A percentile compares a stretch with the other conserved stretches of the same genome.
Conservation (phyloP, 495 filamentous ascomycete genomes). For the Tuber melanosporum region DNA sequence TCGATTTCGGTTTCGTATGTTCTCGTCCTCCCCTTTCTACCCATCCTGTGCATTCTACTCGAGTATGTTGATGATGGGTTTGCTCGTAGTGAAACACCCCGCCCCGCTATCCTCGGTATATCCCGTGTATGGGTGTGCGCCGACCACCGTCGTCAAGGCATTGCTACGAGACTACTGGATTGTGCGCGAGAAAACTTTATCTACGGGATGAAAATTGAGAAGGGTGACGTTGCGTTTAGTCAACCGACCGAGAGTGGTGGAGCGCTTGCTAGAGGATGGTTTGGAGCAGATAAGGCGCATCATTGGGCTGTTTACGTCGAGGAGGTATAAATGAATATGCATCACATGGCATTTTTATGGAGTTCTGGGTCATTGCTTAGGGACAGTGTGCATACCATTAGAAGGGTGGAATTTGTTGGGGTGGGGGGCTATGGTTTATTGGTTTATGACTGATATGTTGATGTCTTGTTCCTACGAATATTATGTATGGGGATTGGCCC, state of each 20-base stretch:
- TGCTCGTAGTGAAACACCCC: constrained; percentile 39
- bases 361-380: not conserved
- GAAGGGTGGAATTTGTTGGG: not conserved
- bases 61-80: not conserved
- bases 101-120: constrained; percentile 57
- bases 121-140: constrained; percentile 69
- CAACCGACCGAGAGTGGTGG: constrained; percentile 68
- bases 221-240: constrained; percentile 61
- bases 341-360: not conserved
- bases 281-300: constrained; percentile 45
- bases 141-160: constrained; percentile 53
- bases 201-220: constrained; percentile 60
- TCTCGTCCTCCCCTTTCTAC: not conserved
- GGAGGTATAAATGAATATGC: constrained; percentile 23
- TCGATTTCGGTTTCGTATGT: constrained; percentile 19
- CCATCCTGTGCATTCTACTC: not conserved
- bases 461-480: not conserved
- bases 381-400: not conserved
- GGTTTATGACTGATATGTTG: not conserved
- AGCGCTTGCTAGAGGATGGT: constrained; percentile 58
- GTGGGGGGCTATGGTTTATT: not conserved
- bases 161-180: constrained; percentile 58
- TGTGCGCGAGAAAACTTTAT: constrained; percentile 58
- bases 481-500: not conserved
- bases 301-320: constrained; percentile 32